phyloP scores from a whole-genome alignment of 345 rosid species.

The Clarkia xantiana region DNA sequence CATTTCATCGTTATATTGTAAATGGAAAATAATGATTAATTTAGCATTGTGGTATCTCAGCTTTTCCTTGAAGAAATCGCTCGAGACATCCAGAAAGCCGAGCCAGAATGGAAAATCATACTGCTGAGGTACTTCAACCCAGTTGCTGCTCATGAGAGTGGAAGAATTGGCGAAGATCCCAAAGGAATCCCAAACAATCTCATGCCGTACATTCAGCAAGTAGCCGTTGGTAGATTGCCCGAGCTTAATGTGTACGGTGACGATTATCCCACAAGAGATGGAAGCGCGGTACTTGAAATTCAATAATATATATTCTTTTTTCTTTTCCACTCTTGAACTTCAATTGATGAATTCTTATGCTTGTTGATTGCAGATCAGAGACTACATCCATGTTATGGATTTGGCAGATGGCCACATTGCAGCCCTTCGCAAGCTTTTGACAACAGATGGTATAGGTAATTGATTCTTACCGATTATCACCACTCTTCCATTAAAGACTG shows the following conservation, averaged over 20 bases:
- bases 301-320: not conserved
- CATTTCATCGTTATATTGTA: no score
- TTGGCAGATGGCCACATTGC: slow-evolving; percentile 91
- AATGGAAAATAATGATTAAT: no score
- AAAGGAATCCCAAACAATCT: slow-evolving; percentile 87
- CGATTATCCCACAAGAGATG: slow-evolving; percentile 87
- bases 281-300: slow-evolving; percentile 55
- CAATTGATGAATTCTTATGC: not conserved
- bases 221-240: slow-evolving; percentile 83
- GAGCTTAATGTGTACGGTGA: slow-evolving; percentile 84
- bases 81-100: slow-evolving; percentile 68
- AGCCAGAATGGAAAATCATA: slow-evolving; percentile 78
- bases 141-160: slow-evolving; percentile 91
- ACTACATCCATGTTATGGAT: slow-evolving; percentile 94
- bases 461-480: not conserved
- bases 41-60: slow-evolving; percentile 21
- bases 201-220: slow-evolving; percentile 97
- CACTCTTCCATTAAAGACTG: not conserved
- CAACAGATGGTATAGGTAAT: slow-evolving; percentile 49
- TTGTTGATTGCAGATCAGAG: slow-evolving; percentile 44
- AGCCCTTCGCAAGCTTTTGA: slow-evolving; percentile 58
- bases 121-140: slow-evolving; percentile 91
- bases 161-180: slow-evolving; percentile 91
- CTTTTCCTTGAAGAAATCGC: slow-evolving; percentile 89
- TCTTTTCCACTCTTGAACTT: not conserved